Conservation (phyloP, 208 protist genomes). For the Trypanosoma lewisi region DNA sequence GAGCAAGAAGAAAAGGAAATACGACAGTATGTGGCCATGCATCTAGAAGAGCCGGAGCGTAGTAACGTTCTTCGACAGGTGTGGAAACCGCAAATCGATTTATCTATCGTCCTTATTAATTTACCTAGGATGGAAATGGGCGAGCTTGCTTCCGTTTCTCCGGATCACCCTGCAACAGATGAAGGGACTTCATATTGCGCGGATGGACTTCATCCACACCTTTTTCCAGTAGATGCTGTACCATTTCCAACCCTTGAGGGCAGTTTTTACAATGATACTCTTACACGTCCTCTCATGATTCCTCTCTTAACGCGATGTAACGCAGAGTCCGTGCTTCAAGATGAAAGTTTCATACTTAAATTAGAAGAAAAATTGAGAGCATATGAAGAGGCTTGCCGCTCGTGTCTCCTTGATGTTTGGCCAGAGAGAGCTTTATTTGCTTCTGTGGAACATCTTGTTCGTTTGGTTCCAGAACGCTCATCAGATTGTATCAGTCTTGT, state of each 20-base stretch:
- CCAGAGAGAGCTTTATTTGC: slow-evolving; percentile 47
- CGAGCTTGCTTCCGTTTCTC: not conserved
- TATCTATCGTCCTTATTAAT: slow-evolving; percentile 82
- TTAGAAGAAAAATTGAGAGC: slow-evolving; percentile 41
- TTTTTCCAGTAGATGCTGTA: slow-evolving; percentile 29
- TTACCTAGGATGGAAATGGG: slow-evolving; percentile 29
- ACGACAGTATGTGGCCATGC: slow-evolving; percentile 39
- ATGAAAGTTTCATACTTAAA: slow-evolving; percentile 44
- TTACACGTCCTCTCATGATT: slow-evolving; percentile 24
- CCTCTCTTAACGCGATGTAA: slow-evolving; percentile 60
- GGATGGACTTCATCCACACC: not conserved
- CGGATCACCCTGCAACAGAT: not conserved
- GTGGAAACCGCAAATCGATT: slow-evolving; percentile 60
- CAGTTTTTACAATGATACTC: slow-evolving; percentile 16
- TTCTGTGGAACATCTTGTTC: slow-evolving; percentile 69
- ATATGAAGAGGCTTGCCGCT: slow-evolving; percentile 74
- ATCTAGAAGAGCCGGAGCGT: slow-evolving; percentile 36
- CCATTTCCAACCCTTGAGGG: slow-evolving; percentile 39
- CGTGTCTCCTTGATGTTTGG: slow-evolving; percentile 43
- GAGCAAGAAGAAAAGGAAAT: slow-evolving; percentile 46
- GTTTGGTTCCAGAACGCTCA: slow-evolving; percentile 55
- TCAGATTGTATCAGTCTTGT: slow-evolving; percentile 70
- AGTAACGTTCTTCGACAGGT: slow-evolving; percentile 51
- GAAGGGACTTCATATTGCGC: not conserved
- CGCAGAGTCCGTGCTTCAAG: slow-evolving; percentile 41